phyloP scores from a whole-genome alignment of 345 rosid species.

The Durio zibethinus region DNA sequence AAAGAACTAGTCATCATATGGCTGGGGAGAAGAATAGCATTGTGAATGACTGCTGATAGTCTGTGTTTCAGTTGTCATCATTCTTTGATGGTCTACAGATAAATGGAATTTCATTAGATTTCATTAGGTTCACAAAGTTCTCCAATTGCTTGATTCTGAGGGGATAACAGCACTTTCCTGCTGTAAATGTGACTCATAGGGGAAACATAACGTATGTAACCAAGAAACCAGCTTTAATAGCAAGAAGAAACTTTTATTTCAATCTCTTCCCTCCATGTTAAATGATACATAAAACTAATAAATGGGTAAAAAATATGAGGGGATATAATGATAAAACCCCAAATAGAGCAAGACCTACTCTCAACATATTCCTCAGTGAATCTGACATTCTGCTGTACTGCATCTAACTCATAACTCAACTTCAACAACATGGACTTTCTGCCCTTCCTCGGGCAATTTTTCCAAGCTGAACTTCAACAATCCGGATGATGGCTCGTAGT shows the following conservation, averaged over 20 bases:
- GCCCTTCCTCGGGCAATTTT: conserved; percentile 45
- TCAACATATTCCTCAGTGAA: not conserved
- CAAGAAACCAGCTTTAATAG: not conserved
- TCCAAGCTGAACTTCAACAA: conserved; percentile 45
- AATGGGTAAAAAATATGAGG: conserved; percentile 11
- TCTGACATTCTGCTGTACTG: not conserved
- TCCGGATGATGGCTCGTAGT: conserved; percentile 46
- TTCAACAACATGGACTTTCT: conserved; percentile 43
- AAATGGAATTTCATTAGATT: not conserved
- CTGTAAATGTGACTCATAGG: not conserved
- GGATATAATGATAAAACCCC: not conserved
- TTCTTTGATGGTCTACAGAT: not conserved
- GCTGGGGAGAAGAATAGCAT: no score
- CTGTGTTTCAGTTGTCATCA: no score
- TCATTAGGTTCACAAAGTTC: not conserved
- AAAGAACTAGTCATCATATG: no score
- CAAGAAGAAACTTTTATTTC: not conserved
- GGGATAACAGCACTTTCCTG: not conserved
- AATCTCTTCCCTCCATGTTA: not conserved
- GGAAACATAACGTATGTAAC: not conserved
- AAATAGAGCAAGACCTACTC: not conserved
- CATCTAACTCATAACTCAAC: conserved; percentile 30
- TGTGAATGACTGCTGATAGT: no score
- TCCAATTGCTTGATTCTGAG: not conserved
- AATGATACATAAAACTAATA: not conserved